Evolutionary conservation across 805 yeast species (phyloP).

Genomic region (Suhomyces prunicola): DNA sequence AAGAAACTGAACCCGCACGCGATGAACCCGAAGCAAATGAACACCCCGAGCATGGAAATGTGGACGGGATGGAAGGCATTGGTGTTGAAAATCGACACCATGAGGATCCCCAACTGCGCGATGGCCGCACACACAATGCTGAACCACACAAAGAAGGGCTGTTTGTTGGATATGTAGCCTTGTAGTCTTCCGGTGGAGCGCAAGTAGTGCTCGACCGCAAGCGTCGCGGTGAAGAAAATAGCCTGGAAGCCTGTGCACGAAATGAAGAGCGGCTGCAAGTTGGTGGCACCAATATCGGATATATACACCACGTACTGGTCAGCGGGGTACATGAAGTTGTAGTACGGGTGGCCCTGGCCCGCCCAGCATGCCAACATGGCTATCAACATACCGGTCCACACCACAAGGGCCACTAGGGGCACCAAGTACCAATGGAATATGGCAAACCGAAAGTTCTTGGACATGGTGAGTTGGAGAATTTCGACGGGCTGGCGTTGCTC

Average conservation of each 20-base stretch:
- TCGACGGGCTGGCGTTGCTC: neutral
- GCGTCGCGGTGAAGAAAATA: slow-evolving; percentile 61
- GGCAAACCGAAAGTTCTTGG: slow-evolving; percentile 28
- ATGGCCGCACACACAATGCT: slow-evolving; percentile 44
- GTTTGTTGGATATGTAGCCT: slow-evolving; percentile 45
- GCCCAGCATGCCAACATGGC: slow-evolving; percentile 80
- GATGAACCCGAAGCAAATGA: slow-evolving; percentile 64
- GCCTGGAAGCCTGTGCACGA: slow-evolving; percentile 77
- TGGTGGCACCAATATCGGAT: slow-evolving; percentile 86
- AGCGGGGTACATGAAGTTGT: slow-evolving; percentile 46
- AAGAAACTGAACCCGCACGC: slow-evolving; percentile 37
- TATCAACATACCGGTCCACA: slow-evolving; percentile 91
- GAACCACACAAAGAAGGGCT: slow-evolving; percentile 42
- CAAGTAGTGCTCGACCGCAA: slow-evolving; percentile 59
- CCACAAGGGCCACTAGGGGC: slow-evolving; percentile 63
- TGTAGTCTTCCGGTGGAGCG: slow-evolving; percentile 55
- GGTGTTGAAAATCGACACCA: slow-evolving; percentile 74
- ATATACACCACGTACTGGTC: slow-evolving; percentile 61
- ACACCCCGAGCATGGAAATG: slow-evolving; percentile 66
- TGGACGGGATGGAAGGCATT: slow-evolving; percentile 57
- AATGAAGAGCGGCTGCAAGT: slow-evolving; percentile 79
- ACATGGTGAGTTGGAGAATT: neutral
- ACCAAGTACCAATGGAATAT: slow-evolving; percentile 51
- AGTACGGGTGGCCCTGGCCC: slow-evolving; percentile 72
- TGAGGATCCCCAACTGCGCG: slow-evolving; percentile 70